phyloP scores from a whole-genome alignment of 495 filamentous ascomycete species.

The Xeromyces bisporus region DNA sequence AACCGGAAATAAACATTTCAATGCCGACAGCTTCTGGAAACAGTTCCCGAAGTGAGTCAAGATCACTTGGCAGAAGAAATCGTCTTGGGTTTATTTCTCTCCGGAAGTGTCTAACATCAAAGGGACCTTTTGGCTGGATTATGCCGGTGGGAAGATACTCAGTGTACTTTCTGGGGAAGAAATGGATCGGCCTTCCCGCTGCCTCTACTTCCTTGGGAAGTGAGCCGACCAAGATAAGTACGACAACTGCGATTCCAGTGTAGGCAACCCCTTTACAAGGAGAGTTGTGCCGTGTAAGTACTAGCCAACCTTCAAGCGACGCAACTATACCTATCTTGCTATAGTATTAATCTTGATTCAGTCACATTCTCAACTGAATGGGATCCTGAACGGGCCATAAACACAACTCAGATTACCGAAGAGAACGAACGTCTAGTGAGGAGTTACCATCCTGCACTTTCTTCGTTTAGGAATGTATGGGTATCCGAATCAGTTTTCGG shows the following conservation, averaged over 20 bases:
- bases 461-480: neutral
- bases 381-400: neutral
- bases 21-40: neutral
- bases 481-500: slow-evolving; percentile 2
- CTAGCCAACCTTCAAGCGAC: too few species aligned
- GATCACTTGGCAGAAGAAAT: neutral
- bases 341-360: too few species aligned
- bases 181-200: neutral
- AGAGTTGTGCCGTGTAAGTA: too few species aligned
- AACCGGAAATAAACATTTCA: neutral
- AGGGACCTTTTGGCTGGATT: neutral
- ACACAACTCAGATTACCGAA: neutral
- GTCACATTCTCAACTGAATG: too few species aligned
- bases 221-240: neutral
- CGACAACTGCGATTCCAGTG: too few species aligned
- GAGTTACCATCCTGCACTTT: slow-evolving; percentile 1
- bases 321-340: too few species aligned
- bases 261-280: too few species aligned
- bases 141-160: neutral
- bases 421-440: slow-evolving; percentile 3
- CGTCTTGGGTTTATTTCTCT: neutral
- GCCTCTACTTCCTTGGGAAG: neutral
- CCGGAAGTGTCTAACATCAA: neutral
- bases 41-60: neutral
- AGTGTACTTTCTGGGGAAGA: neutral